Percentiles rank a stretch among this genome's conserved stretches.
These are phyloP conservation scores for Tulasnella sp. DNA, from an alignment of 768 basidiomycete species.

Conservation along the genomic window DNA sequence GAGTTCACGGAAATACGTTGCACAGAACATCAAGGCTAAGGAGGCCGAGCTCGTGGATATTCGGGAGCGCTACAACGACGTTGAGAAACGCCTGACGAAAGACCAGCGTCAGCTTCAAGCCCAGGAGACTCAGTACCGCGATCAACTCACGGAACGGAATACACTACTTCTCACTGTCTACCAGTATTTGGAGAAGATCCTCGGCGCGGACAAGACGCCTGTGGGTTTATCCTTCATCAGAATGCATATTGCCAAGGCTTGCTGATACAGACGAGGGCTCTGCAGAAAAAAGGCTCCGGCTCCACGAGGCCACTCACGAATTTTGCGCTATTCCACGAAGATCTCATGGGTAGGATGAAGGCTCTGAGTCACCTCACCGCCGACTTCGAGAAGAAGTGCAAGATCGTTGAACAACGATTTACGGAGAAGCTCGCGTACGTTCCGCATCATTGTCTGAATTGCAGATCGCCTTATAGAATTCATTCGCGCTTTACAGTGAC, in stretches of 20 bases:
- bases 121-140: constrained; percentile 72
- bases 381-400: constrained; percentile 76
- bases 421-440: constrained; percentile 50
- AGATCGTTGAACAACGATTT: constrained; percentile 65
- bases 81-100: constrained; percentile 71
- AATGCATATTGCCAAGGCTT: not conserved
- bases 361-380: constrained; percentile 70
- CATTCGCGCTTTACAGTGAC: constrained; percentile 28
- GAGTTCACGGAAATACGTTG: not conserved
- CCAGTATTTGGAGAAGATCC: constrained; percentile 89
- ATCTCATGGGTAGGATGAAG: constrained; percentile 78
- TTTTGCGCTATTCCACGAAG: constrained; percentile 89
- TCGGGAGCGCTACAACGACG: constrained; percentile 52
- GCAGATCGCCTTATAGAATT: constrained; percentile 2
- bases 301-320: constrained; percentile 92
- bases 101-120: constrained; percentile 62
- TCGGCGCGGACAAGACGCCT: constrained; percentile 78
- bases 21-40: constrained; percentile 42
- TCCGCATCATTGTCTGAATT: not conserved
- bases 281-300: constrained; percentile 30
- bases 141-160: constrained; percentile 88
- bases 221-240: constrained; percentile 33
- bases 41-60: constrained; percentile 56
- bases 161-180: constrained; percentile 85
- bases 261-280: not conserved